Percentiles rank a stretch among this genome's conserved stretches.
Evolutionary conservation across 371 early-diverging fungal species (phyloP).

Genomic region (Mortierella sp.): DNA sequence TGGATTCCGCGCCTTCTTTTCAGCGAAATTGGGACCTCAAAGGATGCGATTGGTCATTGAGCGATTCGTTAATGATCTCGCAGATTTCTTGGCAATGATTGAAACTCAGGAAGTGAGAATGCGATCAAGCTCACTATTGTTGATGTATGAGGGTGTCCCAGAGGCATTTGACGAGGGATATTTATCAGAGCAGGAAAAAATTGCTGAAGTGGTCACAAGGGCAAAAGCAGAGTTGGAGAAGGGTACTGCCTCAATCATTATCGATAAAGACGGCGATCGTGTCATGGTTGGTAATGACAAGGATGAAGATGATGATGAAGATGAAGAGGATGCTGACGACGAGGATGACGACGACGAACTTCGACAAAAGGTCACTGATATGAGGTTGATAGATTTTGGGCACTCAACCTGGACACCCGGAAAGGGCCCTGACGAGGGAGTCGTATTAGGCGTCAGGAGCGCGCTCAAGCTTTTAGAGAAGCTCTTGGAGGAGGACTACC

Average conservation of each 20-base stretch:
- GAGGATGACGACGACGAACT: slow-evolving; percentile 64
- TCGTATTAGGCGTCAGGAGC: slow-evolving; percentile 63
- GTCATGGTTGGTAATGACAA: slow-evolving; percentile 56
- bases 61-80: slow-evolving; percentile 69
- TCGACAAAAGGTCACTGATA: slow-evolving; percentile 60
- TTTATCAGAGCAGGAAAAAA: slow-evolving; percentile 46
- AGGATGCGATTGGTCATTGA: slow-evolving; percentile 70
- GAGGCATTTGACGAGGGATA: slow-evolving; percentile 61
- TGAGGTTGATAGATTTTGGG: slow-evolving; percentile 84
- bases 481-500: slow-evolving; percentile 44
- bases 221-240: slow-evolving; percentile 31
- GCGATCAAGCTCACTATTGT: slow-evolving; percentile 75
- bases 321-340: slow-evolving; percentile 50
- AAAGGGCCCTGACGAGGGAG: slow-evolving; percentile 65
- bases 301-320: slow-evolving; percentile 58
- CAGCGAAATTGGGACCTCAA: slow-evolving; percentile 58
- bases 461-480: slow-evolving; percentile 32
- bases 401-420: slow-evolving; percentile 75
- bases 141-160: slow-evolving; percentile 80
- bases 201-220: slow-evolving; percentile 31
- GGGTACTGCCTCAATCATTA: slow-evolving; percentile 33
- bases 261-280: slow-evolving; percentile 32
- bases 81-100: slow-evolving; percentile 64
- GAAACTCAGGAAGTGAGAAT: slow-evolving; percentile 65
- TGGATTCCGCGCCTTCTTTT: slow-evolving; percentile 64